These are phyloP conservation scores for Maudiozyma saulgeensis DNA, from an alignment of 805 yeast species.

Conservation along the genomic window DNA sequence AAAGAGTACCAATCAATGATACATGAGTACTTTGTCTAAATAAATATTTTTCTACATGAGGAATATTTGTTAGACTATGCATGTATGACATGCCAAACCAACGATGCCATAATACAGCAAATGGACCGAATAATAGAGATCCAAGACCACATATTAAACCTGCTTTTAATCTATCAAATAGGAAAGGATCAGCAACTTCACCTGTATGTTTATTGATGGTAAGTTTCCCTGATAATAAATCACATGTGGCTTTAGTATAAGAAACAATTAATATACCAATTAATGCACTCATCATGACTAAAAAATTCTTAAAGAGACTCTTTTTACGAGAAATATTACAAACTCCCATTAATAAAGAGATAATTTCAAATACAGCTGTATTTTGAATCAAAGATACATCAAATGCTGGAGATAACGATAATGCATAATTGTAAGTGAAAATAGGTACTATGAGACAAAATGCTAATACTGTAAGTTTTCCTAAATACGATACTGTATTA, in stretches of 20 bases:
- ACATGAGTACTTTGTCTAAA: conserved; percentile 8
- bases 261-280: conserved; percentile 24
- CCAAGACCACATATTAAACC: conserved; percentile 28
- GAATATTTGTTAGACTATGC: not conserved
- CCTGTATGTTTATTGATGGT: conserved; percentile 28
- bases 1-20: conserved; percentile 17
- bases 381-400: conserved; percentile 27
- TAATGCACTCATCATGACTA: conserved; percentile 22
- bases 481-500: conserved; percentile 4
- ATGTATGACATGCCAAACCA: conserved; percentile 18
- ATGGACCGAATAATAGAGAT: conserved; percentile 27
- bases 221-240: conserved; percentile 25
- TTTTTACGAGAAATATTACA: conserved; percentile 20
- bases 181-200: conserved; percentile 28
- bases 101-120: conserved; percentile 22
- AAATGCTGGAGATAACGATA: conserved; percentile 25
- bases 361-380: conserved; percentile 27
- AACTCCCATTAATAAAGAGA: conserved; percentile 25
- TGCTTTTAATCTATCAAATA: conserved; percentile 29
- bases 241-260: conserved; percentile 28
- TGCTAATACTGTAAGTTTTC: conserved; percentile 14
- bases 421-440: conserved; percentile 10
- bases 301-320: conserved; percentile 20
- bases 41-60: not conserved
- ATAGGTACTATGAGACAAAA: conserved; percentile 13